Base-by-base conservation (phyloP, 176 grass and related monocot genomes). In the Rhynchospora breviuscula region DNA sequence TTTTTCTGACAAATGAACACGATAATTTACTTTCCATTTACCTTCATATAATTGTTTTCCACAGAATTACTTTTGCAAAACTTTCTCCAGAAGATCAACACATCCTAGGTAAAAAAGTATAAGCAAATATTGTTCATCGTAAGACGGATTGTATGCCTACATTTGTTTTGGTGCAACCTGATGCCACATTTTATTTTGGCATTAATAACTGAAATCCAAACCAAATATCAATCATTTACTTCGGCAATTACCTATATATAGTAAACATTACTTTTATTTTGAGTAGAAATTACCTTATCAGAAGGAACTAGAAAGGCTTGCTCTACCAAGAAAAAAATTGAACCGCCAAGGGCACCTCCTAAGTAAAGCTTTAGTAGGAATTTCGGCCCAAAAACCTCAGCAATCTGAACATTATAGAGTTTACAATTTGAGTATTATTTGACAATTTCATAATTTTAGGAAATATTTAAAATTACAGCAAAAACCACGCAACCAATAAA, bases 331-430 rank as follows among this genome's bases (percentile, higher is more conserved):
- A 88, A 98, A 77, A 91, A 93, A 76, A 90, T 15, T 0, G 92
- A 94, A 85, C 95, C 95, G 80, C 72, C 43, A 88, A 98, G 86
- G 15, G 95, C 92, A 77, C 95, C 95, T 82, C 80, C 92, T 68
- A 90, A 29, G 23, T 94, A 98, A 75, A 98, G 61, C 53, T 91
- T 88, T 66, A 98, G 80, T 64, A 98, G 85, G 84, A 94, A 98
- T 54, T 90, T 67, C 79, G 95, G 89, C 63, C 95, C 92, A 81
- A 98, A 91, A 47, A 79, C 19, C 13, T 33, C 88, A 49, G 85
- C 78, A 80, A 98, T 93, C 95, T 98, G 90, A 71, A 63, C 21
- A 75, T 75, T 51, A 69, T 3, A 75, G 14, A 75, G 67, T 70
- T 75, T 52, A 75, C 19, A 15, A 62, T 62, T 75, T 74, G 5